Evolutionary conservation across 2,329 filamentous ascomycete genomes (phyloP), one percentile per base, ranked within the genome.

Genomic region (Talaromyces sp.): DNA sequence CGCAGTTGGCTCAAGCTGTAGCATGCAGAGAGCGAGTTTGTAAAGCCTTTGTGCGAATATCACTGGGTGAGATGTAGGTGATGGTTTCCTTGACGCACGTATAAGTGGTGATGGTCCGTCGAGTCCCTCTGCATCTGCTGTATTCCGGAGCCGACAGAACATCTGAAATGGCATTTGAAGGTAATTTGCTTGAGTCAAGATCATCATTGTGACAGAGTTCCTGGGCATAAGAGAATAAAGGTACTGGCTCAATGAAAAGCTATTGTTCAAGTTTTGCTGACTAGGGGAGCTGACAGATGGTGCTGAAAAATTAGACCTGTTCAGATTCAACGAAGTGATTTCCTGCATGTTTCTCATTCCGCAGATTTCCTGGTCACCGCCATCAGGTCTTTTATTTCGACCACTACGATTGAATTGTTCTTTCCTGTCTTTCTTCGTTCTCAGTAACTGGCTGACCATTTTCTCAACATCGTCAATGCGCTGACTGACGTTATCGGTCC

Each of bases 1-100:
- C 6, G 61, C 49, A 2, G 19, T 52, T 1, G 54, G 13, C 10
- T 68, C 63, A 9, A 68, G 62, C 14, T 70, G 58, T 14, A 65
- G 62, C 19, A 71, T 47, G 41, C 69, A 70, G 41, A 71, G 45
- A 3, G 70, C 70, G 19, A 71, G 65, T 47, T 68, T 62, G 24
- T 69, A 66, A 5, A 71, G 60, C 16, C 27, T 66, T 50, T 50
- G 66, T 24, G 69, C 70, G 33, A 70, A 66, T 3, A 66, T 5
- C 14, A 67, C 45, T 3, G 68, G 69, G 41, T 50, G 47, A 16
- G 47, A 50, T 9, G 47, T 27, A 13, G 47, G 22, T 16, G 47
- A 7, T 27, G 47, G 47, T 8, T 31, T 50, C 47, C 24, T 50
- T 16, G 47, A 50, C 13, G 47, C 47, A 50, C 19, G 24, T 27